Percentiles rank a stretch among this genome's conserved stretches.
Evolutionary conservation across 1,139 yeast species (phyloP).

Genomic region (Pichia sp.): DNA sequence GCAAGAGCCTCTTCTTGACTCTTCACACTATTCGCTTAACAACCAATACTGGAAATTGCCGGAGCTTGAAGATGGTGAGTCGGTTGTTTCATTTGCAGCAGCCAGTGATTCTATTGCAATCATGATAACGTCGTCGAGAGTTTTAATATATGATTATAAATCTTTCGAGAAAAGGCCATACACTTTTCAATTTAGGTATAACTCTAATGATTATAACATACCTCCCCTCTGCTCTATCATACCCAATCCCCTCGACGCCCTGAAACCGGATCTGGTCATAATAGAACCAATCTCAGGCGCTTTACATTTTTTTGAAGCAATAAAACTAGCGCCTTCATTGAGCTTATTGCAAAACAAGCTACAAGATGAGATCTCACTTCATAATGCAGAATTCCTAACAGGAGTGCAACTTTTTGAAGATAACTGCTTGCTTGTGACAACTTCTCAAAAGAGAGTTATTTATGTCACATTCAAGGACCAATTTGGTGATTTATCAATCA

Average conservation of each 20-base stretch:
- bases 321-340: conserved; percentile 32
- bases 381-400: conserved; percentile 53
- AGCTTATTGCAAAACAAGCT: conserved; percentile 39
- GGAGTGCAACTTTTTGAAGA: conserved; percentile 65
- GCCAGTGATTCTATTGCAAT: conserved; percentile 42
- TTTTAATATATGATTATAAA: conserved; percentile 68
- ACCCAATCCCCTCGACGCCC: conserved; percentile 47
- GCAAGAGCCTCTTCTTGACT: conserved; percentile 39
- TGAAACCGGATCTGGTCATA: conserved; percentile 67
- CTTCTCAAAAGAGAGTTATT: conserved; percentile 65
- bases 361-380: conserved; percentile 36
- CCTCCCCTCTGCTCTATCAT: conserved; percentile 62
- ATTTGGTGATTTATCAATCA: conserved; percentile 56
- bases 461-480: conserved; percentile 63
- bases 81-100: conserved; percentile 3
- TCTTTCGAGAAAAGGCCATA: conserved; percentile 58
- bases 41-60: conserved; percentile 48
- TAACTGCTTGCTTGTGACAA: conserved; percentile 67
- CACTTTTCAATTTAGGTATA: conserved; percentile 45
- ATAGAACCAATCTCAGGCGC: conserved; percentile 54
- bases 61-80: conserved; percentile 21
- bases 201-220: conserved; percentile 28
- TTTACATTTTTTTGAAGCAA: conserved; percentile 61
- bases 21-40: conserved; percentile 55
- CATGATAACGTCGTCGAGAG: conserved; percentile 45